Percentiles rank a stretch among this genome's conserved stretches.
Conservation (phyloP, 495 filamentous ascomycete genomes). For the Aspergillus asperescens region DNA sequence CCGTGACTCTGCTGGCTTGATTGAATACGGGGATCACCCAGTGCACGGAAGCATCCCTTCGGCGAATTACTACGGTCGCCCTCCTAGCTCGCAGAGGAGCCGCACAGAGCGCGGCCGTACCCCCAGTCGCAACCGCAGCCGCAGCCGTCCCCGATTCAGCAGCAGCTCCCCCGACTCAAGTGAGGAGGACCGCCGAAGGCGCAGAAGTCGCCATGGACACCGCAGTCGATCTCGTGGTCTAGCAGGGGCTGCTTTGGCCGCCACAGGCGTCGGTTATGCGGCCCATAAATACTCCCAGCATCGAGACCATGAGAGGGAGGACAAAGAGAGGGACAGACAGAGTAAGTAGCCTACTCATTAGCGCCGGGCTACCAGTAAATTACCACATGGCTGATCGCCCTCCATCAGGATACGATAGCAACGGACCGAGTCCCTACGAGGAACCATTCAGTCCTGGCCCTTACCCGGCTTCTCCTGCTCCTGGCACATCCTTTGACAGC, state of each 20-base stretch:
- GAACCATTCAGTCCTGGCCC: constrained; percentile 43
- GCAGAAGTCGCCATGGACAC: constrained; percentile 37
- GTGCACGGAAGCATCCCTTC: constrained; percentile 49
- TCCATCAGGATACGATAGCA: constrained; percentile 29
- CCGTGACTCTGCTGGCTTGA: constrained; percentile 60
- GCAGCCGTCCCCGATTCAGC: constrained; percentile 37
- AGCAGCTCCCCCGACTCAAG: constrained; percentile 46
- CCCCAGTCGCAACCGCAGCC: constrained; percentile 39
- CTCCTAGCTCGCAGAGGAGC: constrained; percentile 34
- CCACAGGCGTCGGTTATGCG: constrained; percentile 71
- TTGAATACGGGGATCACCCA: constrained; percentile 73
- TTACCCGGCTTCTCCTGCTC: constrained; percentile 32
- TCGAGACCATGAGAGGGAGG: constrained; percentile 54
- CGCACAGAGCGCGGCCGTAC: constrained; percentile 38
- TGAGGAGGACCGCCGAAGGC: constrained; percentile 32
- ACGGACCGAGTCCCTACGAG: constrained; percentile 35
- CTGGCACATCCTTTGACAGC: constrained; percentile 21
- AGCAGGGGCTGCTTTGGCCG: constrained; percentile 64
- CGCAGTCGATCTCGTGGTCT: constrained; percentile 60
- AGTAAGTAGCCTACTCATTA: constrained; percentile 18
- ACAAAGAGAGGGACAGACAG: constrained; percentile 27
- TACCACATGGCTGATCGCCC: constrained; percentile 2
- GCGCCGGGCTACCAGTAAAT: neutral
- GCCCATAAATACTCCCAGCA: constrained; percentile 61
- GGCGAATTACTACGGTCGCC: constrained; percentile 48